Evolutionary conservation across 805 yeast genomes (phyloP).

Genomic region (Metschnikowia continentalis): DNA sequence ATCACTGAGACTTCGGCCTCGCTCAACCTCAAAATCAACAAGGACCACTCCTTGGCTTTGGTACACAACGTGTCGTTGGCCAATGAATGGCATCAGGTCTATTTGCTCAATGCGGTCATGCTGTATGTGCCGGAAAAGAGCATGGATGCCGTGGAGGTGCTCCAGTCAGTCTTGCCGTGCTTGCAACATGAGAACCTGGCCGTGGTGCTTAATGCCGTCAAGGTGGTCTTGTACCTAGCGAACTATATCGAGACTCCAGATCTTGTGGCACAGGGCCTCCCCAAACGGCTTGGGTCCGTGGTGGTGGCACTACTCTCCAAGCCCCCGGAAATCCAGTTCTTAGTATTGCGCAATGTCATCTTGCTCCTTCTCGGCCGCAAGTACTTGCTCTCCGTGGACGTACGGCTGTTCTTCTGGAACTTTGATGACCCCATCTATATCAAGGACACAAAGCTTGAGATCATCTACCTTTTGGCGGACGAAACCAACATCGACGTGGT

Average conservation of each 20-base stretch:
- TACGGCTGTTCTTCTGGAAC: conserved; percentile 76
- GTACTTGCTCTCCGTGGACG: conserved; percentile 57
- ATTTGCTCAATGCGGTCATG: conserved; percentile 61
- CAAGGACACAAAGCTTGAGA: conserved; percentile 85
- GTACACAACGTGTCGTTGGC: conserved; percentile 31
- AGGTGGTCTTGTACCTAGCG: conserved; percentile 64
- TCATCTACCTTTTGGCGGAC: conserved; percentile 74
- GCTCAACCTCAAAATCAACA: conserved; percentile 52
- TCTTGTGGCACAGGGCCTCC: conserved; percentile 50
- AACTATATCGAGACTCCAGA: conserved; percentile 64
- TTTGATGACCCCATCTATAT: conserved; percentile 84
- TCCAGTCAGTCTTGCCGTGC: conserved; percentile 63
- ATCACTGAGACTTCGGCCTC: conserved; percentile 55
- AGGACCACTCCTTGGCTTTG: conserved; percentile 36
- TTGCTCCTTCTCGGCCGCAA: conserved; percentile 65
- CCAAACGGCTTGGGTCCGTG: conserved; percentile 62
- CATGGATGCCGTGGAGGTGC: conserved; percentile 61
- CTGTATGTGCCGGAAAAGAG: conserved; percentile 65
- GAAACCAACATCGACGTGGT: conserved; percentile 57
- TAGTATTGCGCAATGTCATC: conserved; percentile 76
- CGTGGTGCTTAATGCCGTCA: conserved; percentile 72
- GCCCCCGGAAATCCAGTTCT: conserved; percentile 79
- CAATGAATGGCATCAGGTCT: conserved; percentile 72
- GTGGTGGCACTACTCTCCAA: conserved; percentile 65
- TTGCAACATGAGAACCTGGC: conserved; percentile 78